A percentile compares a stretch with the other conserved stretches of the same genome.
Conservation (phyloP, 768 basidiomycete species). For the Leccinum variicolor region DNA sequence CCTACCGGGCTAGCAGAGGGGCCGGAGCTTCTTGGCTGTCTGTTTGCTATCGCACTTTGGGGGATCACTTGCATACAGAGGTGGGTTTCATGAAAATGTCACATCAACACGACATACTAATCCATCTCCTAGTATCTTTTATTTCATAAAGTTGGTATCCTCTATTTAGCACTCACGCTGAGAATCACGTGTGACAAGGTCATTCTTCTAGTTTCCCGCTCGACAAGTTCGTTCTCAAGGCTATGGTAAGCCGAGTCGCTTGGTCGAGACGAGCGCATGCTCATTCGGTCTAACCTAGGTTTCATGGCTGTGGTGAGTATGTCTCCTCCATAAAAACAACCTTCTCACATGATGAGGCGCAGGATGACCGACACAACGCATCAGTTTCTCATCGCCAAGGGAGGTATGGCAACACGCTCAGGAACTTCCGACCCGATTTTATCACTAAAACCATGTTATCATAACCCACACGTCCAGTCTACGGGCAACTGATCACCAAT, state of each 20-base stretch:
- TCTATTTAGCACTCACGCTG: background rate
- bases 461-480: slow-evolving; percentile 3
- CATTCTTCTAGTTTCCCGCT: slow-evolving; percentile 4
- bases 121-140: slow-evolving; percentile 8
- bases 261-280: background rate
- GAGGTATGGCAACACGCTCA: slow-evolving; percentile 9
- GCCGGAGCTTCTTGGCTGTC: slow-evolving; percentile 12
- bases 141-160: slow-evolving; percentile 17
- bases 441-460: slow-evolving; percentile 4
- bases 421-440: background rate
- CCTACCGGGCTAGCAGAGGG: slow-evolving; percentile 6
- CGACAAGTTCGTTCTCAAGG: slow-evolving; percentile 3
- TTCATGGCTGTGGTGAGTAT: slow-evolving; percentile 17
- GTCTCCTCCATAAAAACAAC: background rate
- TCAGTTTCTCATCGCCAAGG: slow-evolving; percentile 15
- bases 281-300: slow-evolving; percentile 8
- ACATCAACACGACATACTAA: background rate
- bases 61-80: slow-evolving; percentile 23
- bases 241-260: slow-evolving; percentile 6
- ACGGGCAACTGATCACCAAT: slow-evolving; percentile 10
- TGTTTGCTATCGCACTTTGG: slow-evolving; percentile 22
- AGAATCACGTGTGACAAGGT: background rate
- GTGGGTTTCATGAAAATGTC: slow-evolving; percentile 7
- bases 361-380: slow-evolving; percentile 16
- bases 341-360: background rate